These are phyloP conservation scores for Halocafeteria seosinensis DNA, from an alignment of 108 stramenopile species.

Conservation along the genomic window DNA sequence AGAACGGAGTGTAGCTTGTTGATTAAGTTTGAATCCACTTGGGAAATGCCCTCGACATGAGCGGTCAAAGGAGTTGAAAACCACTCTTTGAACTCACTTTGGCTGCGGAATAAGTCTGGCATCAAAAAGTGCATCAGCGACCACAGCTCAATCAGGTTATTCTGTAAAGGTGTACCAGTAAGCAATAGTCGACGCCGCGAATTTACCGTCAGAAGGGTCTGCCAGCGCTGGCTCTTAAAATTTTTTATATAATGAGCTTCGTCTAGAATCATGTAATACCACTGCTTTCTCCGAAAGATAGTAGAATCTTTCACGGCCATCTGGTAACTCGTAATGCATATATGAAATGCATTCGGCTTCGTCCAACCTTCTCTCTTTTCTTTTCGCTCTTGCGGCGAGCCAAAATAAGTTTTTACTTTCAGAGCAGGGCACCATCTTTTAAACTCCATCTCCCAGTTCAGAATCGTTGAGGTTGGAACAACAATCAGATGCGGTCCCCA, in stretches of 20 bases:
- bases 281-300: conserved; percentile 40
- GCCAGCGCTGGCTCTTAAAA: conserved; percentile 75
- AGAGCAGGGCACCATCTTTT: conserved; percentile 4
- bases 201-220: conserved; percentile 59
- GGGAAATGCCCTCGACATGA: conserved; percentile 47
- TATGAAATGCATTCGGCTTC: conserved; percentile 52
- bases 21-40: conserved; percentile 41
- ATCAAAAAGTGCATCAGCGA: conserved; percentile 60
- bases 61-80: conserved; percentile 74
- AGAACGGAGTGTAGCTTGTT: conserved; percentile 67
- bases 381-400: conserved; percentile 33
- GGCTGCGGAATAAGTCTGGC: conserved; percentile 67
- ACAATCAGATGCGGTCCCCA: conserved; percentile 9
- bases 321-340: conserved; percentile 72
- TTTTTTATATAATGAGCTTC: conserved; percentile 96
- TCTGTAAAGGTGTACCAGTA: conserved; percentile 84
- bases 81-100: conserved; percentile 76
- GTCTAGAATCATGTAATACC: conserved; percentile 79
- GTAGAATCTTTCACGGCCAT: conserved; percentile 47
- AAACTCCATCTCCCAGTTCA: not conserved
- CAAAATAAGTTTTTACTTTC: conserved; percentile 50
- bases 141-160: conserved; percentile 73
- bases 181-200: conserved; percentile 43
- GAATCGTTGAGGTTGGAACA: not conserved
- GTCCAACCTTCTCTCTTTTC: conserved; percentile 81